phyloP scores from a whole-genome alignment of 2,329 filamentous ascomycete species.

The Penicillium sp. region DNA sequence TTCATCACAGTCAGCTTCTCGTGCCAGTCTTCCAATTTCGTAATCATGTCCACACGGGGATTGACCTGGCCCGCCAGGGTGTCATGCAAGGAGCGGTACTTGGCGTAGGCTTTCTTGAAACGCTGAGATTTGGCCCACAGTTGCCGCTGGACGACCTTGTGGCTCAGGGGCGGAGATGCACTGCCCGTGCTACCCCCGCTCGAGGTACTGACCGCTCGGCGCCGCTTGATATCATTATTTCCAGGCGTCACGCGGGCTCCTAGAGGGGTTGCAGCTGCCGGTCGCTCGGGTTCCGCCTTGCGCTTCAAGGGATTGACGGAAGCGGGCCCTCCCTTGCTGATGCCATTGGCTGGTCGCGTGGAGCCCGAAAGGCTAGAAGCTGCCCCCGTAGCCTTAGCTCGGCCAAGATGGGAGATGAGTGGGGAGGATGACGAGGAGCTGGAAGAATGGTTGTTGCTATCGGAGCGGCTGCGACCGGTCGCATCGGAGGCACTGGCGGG shows the following conservation, averaged over 20 bases:
- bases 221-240: slow-evolving; percentile 52
- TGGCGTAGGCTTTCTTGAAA: slow-evolving; percentile 65
- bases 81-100: slow-evolving; percentile 63
- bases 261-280: slow-evolving; percentile 27
- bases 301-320: slow-evolving; percentile 47
- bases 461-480: slow-evolving; percentile 52
- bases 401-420: slow-evolving; percentile 47
- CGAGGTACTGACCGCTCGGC: slow-evolving; percentile 44
- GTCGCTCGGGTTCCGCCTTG: slow-evolving; percentile 46
- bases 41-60: slow-evolving; percentile 57
- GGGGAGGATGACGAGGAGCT: slow-evolving; percentile 55
- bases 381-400: slow-evolving; percentile 32
- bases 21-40: slow-evolving; percentile 61
- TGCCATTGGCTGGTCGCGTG: slow-evolving; percentile 35
- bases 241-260: slow-evolving; percentile 38
- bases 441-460: slow-evolving; percentile 51
- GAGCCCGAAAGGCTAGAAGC: slow-evolving; percentile 30
- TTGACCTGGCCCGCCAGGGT: slow-evolving; percentile 47
- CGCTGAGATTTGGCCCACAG: slow-evolving; percentile 49
- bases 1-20: slow-evolving; percentile 62
- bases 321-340: slow-evolving; percentile 34
- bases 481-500: slow-evolving; percentile 66
- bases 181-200: slow-evolving; percentile 51
- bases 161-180: slow-evolving; percentile 47
- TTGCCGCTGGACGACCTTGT: slow-evolving; percentile 46